Conservation (phyloP, 768 basidiomycete genomes). For the Agaricus sinodeliciosus region DNA sequence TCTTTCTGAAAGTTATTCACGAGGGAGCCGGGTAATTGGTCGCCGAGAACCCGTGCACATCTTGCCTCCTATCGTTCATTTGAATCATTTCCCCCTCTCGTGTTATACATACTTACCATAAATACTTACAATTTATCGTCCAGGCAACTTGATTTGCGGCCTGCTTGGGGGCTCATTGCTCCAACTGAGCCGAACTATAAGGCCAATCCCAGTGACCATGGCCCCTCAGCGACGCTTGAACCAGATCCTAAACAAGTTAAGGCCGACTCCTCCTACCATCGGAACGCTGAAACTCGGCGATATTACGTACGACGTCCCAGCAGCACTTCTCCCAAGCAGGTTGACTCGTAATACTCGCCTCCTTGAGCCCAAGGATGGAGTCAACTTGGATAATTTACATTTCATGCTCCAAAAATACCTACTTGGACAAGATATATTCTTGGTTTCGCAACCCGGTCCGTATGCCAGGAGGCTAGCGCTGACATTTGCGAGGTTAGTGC, state of each 20-base stretch:
- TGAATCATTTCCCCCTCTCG: neutral
- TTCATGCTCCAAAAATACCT: conserved; percentile 65
- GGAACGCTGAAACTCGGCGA: conserved; percentile 53
- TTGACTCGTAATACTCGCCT: conserved; percentile 38
- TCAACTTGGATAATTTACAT: conserved; percentile 52
- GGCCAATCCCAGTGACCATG: conserved; percentile 17
- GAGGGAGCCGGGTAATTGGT: neutral
- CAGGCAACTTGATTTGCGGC: neutral
- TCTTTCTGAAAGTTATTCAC: neutral
- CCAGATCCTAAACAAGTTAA: conserved; percentile 38
- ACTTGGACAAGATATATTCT: conserved; percentile 60
- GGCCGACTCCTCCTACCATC: conserved; percentile 32
- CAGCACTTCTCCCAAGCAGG: conserved; percentile 39
- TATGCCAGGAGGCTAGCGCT: conserved; percentile 57
- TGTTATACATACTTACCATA: neutral
- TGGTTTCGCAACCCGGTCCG: conserved; percentile 61
- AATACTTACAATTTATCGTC: conserved; percentile 4
- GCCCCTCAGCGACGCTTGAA: conserved; percentile 40
- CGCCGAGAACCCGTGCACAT: no score
- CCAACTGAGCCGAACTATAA: neutral
- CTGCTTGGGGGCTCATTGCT: conserved; percentile 5
- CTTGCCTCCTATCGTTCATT: neutral
- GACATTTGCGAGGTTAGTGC: conserved; percentile 51
- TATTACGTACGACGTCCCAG: conserved; percentile 49
- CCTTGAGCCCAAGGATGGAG: conserved; percentile 44